Base-by-base conservation (phyloP, 225 moss, liverwort and hornwort species). In the Marchantia paleacea region DNA sequence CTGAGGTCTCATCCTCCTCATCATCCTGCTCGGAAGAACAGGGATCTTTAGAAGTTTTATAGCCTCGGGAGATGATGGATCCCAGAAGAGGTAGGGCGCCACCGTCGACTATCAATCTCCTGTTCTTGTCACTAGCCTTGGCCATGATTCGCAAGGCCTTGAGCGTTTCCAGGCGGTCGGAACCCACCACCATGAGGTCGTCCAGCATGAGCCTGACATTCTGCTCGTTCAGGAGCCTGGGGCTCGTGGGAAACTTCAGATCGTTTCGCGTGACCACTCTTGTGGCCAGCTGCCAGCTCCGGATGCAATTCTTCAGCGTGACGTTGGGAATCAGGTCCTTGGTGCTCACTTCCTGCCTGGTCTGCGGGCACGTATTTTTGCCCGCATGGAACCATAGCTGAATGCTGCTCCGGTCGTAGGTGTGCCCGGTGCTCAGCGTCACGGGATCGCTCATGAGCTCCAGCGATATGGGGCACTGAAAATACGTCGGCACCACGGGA, bases 371-470 rank as follows among this genome's bases (percentile, higher is more conserved):
- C 13, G 93, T 94, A 12, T 85, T 89, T 79, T 93, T 89, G 22
- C 97, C 96, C 49, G 83, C 80, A 66, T 80, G 86, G 47, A 97
- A 88, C 96, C 96, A 97, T 52, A 83, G 83, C 90, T 94, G 91
- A 19, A 97, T 97, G 78, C 91, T 94, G 68, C 24, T 79, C 1
- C 96, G 77, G 76, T 97, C 97, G 76, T 89, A 97, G 47, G 92
- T 97, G 88, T 93, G 93, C 51, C 97, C 97, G 58, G 97, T 91
- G 81, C 85, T 75, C 48, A 97, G 63, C 47, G 89, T 97, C 73
- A 97, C 97, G 0, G 97, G 97, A 84, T 97, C 97, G 60, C 84
- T 86, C 97, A 97, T 97, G 30, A 94, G 79, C 79, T 97, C 97
- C 64, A 97, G 66, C 19, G 96, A 93, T 26, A 97, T 90, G 7